Conservation (phyloP, 352 stramenopile genomes). For the Phytophthora ohioensis region DNA sequence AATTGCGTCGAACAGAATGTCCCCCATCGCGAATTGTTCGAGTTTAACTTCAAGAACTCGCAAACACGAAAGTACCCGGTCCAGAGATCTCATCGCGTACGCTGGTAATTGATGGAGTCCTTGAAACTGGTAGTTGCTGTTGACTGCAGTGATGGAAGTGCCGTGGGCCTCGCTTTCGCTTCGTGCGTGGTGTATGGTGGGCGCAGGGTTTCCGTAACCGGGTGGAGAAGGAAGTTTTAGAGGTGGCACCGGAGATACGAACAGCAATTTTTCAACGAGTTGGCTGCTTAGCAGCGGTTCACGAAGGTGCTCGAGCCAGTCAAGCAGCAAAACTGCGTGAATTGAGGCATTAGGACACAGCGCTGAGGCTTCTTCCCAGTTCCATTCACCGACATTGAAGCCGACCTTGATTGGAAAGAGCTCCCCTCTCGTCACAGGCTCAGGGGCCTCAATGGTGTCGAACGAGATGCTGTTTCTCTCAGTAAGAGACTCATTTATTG, state of each 20-base stretch:
- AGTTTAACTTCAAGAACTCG: slow-evolving; percentile 52
- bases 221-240: slow-evolving; percentile 25
- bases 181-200: slow-evolving; percentile 22
- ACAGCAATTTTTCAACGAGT: slow-evolving; percentile 43
- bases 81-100: slow-evolving; percentile 61
- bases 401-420: slow-evolving; percentile 75
- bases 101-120: slow-evolving; percentile 66
- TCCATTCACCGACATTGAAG: slow-evolving; percentile 81
- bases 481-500: slow-evolving; percentile 17
- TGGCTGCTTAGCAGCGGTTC: slow-evolving; percentile 59
- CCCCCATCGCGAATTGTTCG: slow-evolving; percentile 19
- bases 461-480: slow-evolving; percentile 15
- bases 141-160: slow-evolving; percentile 24
- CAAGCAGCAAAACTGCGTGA: slow-evolving; percentile 66
- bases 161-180: slow-evolving; percentile 27
- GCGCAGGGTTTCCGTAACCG: neutral
- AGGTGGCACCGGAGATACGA: slow-evolving; percentile 23
- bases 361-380: slow-evolving; percentile 56
- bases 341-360: slow-evolving; percentile 36
- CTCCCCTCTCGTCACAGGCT: slow-evolving; percentile 30
- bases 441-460: slow-evolving; percentile 43
- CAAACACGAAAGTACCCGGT: slow-evolving; percentile 66
- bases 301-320: slow-evolving; percentile 83
- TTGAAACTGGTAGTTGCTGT: slow-evolving; percentile 45
- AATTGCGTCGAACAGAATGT: slow-evolving; percentile 55